Conservation (phyloP, 805 yeast genomes). For the Metschnikowia lochheadii region DNA sequence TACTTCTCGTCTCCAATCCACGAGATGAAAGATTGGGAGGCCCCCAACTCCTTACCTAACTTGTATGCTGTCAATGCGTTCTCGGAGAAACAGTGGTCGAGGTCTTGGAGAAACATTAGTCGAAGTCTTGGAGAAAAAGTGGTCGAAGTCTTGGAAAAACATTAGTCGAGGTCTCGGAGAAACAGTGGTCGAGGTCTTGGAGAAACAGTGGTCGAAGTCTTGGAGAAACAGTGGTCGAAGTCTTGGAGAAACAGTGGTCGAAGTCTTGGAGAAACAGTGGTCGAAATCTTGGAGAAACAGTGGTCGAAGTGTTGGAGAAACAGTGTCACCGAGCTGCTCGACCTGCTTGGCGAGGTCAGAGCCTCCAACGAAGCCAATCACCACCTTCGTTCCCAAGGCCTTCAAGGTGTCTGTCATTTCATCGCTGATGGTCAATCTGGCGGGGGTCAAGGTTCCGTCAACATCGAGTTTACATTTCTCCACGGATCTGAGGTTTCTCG, state of each 20-base stretch:
- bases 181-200: too few relatives aligned
- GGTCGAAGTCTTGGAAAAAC: too few relatives aligned
- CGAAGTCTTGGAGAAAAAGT: too few relatives aligned
- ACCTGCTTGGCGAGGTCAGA: slow-evolving; percentile 90
- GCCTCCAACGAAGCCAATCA: slow-evolving; percentile 97
- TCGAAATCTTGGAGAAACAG: too few relatives aligned
- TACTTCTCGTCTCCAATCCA: slow-evolving; percentile 97
- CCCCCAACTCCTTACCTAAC: slow-evolving; percentile 78
- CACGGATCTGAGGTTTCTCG: slow-evolving; percentile 87
- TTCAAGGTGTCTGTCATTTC: slow-evolving; percentile 72
- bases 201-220: too few relatives aligned
- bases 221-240: too few relatives aligned
- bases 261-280: too few relatives aligned
- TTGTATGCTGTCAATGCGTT: slow-evolving; percentile 98
- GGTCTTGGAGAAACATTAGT: slow-evolving; percentile 67
- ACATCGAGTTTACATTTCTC: slow-evolving; percentile 96
- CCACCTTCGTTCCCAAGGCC: slow-evolving; percentile 84
- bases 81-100: slow-evolving; percentile 95
- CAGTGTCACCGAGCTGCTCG: slow-evolving; percentile 86
- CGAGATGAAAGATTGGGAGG: slow-evolving; percentile 87
- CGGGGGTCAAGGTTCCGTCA: slow-evolving; percentile 98
- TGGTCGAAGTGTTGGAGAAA: too few relatives aligned
- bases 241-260: too few relatives aligned
- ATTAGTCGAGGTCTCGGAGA: too few relatives aligned
- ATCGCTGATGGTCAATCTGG: slow-evolving; percentile 72